A percentile compares a stretch with the other conserved stretches of the same genome.
phyloP scores from a whole-genome alignment of 495 filamentous ascomycete genomes.

The Daldinia childiae region DNA sequence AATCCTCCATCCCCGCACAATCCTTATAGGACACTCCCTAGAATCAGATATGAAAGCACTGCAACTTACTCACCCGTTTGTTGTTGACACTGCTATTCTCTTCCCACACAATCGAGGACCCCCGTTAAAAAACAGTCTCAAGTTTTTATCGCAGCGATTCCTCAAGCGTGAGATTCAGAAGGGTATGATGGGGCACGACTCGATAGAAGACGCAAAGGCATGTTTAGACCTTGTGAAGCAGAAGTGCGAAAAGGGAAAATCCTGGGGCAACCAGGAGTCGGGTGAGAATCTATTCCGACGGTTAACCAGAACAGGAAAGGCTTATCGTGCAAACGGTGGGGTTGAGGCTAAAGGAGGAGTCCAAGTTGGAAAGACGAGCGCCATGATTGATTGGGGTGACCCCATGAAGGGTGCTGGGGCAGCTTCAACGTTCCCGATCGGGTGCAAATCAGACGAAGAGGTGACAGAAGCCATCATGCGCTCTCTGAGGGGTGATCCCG shows the following conservation, averaged over 20 bases:
- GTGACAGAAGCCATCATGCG: constrained; percentile 75
- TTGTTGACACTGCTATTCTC: constrained; percentile 87
- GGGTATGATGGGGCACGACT: constrained; percentile 76
- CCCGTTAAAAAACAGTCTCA: constrained; percentile 75
- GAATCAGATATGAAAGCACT: constrained; percentile 88
- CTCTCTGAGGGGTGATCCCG: constrained; percentile 73
- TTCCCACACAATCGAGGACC: constrained; percentile 69
- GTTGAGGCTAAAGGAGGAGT: constrained; percentile 56
- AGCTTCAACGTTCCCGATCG: constrained; percentile 74
- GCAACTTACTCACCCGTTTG: constrained; percentile 86
- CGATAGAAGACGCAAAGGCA: constrained; percentile 88
- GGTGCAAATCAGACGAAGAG: constrained; percentile 77
- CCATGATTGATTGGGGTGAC: constrained; percentile 89
- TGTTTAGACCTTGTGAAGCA: constrained; percentile 92
- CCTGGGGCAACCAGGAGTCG: constrained; percentile 79
- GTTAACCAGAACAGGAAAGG: constrained; percentile 65
- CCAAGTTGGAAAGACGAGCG: constrained; percentile 71
- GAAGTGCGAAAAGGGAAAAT: constrained; percentile 90
- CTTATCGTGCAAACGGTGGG: constrained; percentile 62
- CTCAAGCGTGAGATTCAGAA: constrained; percentile 85
- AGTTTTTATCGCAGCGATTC: constrained; percentile 82
- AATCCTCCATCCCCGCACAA: constrained; percentile 75
- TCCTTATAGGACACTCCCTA: constrained; percentile 91
- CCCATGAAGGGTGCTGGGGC: constrained; percentile 76
- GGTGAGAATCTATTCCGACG: constrained; percentile 90